Conservation (phyloP, 495 filamentous ascomycete species). For the Chaetomidium leptoderma region DNA sequence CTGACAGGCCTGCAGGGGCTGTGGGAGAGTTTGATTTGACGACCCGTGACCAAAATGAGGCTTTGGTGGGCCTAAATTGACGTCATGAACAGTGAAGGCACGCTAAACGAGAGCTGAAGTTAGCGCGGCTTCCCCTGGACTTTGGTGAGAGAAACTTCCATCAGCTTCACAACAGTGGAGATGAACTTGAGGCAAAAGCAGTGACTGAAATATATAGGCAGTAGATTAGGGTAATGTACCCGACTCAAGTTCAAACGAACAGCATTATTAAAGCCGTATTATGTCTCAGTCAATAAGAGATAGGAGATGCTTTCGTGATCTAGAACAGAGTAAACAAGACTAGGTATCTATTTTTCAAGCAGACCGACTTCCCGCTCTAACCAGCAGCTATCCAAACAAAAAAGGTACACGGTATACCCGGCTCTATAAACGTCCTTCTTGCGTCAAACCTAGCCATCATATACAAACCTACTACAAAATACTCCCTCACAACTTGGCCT, state of each 20-base stretch:
- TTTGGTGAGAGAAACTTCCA: too few relatives aligned
- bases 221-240: too few relatives aligned
- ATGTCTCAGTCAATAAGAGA: too few relatives aligned
- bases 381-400: neutral
- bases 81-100: neutral
- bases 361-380: too few relatives aligned
- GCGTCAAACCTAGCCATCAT: neutral
- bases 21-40: neutral
- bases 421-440: neutral
- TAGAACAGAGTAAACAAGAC: too few relatives aligned
- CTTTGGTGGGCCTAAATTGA: neutral
- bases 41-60: neutral
- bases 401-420: neutral
- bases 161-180: neutral
- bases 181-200: too few relatives aligned
- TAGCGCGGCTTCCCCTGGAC: neutral
- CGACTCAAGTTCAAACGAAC: too few relatives aligned
- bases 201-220: too few relatives aligned
- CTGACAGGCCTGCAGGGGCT: neutral
- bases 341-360: too few relatives aligned
- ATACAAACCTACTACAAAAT: neutral
- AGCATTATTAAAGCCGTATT: too few relatives aligned
- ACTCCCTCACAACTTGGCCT: slow-evolving; percentile 26
- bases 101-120: too few relatives aligned
- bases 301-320: too few relatives aligned